phyloP scores from a whole-genome alignment of 768 basidiomycete genomes.

The Symmetrospora coprosmae region DNA sequence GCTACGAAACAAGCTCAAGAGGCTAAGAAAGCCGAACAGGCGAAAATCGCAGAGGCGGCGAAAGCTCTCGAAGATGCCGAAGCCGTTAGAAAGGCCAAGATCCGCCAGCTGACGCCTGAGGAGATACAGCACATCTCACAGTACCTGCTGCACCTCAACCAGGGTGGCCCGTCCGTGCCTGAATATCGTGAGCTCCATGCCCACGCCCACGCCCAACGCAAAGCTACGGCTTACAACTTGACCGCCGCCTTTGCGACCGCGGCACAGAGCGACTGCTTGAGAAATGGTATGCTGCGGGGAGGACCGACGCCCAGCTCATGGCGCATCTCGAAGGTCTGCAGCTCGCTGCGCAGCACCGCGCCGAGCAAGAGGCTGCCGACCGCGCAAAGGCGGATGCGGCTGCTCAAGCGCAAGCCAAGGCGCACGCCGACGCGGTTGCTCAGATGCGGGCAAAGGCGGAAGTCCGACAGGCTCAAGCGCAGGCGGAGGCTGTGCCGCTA shows the following conservation, averaged over 20 bases:
- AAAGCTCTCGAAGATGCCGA: neutral
- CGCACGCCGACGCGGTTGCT: no score
- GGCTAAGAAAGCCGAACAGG: neutral
- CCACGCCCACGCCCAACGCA: no score
- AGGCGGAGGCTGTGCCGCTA: no score
- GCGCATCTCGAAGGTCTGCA: neutral
- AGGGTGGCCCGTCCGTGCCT: neutral
- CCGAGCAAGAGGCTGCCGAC: no score
- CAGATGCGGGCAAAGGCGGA: no score
- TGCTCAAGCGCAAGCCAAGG: no score
- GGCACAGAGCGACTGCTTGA: neutral
- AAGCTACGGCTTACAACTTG: neutral
- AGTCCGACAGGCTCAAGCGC: no score
- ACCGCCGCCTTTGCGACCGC: neutral
- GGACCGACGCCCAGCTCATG: neutral
- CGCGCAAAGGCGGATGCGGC: no score
- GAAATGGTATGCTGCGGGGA: neutral
- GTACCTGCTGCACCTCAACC: neutral
- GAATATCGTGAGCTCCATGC: neutral
- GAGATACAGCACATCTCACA: neutral
- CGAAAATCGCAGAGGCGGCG: neutral
- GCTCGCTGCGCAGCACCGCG: no score
- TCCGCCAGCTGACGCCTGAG: neutral
- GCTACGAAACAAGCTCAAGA: neutral
- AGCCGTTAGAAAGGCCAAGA: neutral